phyloP scores from a whole-genome alignment of 164 flowering plant genomes.

The Stephania japonica region DNA sequence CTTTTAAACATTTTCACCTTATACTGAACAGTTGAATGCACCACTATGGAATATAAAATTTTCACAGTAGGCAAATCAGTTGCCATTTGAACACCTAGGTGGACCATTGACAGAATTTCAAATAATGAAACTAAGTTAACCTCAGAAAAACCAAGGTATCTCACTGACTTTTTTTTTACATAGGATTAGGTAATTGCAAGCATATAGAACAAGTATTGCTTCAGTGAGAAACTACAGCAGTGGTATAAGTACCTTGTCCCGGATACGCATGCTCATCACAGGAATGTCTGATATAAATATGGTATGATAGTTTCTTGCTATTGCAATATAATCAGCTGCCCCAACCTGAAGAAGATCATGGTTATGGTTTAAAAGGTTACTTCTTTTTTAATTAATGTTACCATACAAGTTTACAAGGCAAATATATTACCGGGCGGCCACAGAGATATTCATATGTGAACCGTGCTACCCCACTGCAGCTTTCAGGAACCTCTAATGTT shows the following conservation, averaged over 20 bases:
- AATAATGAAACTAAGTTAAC: conserved; percentile 1
- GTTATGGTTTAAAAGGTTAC: not conserved
- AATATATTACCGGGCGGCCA: conserved; percentile 71
- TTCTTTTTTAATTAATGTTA: not conserved
- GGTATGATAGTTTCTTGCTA: conserved; percentile 81
- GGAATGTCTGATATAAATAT: conserved; percentile 88
- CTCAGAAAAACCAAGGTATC: not conserved
- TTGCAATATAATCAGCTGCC: conserved; percentile 95
- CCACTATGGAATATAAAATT: too few species aligned
- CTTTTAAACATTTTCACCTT: too few species aligned
- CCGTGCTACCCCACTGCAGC: conserved; percentile 86
- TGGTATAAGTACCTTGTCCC: conserved; percentile 69
- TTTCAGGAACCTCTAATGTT: conserved; percentile 72
- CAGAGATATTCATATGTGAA: conserved; percentile 89
- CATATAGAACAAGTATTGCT: not conserved
- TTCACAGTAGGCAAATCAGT: too few species aligned
- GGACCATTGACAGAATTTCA: not conserved
- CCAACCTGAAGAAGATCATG: conserved; percentile 51
- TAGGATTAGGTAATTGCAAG: not conserved
- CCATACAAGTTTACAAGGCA: not conserved
- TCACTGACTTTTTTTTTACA: not conserved
- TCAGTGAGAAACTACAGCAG: not conserved
- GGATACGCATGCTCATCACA: conserved; percentile 87
- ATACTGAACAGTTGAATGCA: too few species aligned
- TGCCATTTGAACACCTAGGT: not conserved